A percentile compares a stretch with the other conserved stretches of the same genome.
phyloP scores from a whole-genome alignment of 331 rosid genomes.

The Quercus phellos region DNA sequence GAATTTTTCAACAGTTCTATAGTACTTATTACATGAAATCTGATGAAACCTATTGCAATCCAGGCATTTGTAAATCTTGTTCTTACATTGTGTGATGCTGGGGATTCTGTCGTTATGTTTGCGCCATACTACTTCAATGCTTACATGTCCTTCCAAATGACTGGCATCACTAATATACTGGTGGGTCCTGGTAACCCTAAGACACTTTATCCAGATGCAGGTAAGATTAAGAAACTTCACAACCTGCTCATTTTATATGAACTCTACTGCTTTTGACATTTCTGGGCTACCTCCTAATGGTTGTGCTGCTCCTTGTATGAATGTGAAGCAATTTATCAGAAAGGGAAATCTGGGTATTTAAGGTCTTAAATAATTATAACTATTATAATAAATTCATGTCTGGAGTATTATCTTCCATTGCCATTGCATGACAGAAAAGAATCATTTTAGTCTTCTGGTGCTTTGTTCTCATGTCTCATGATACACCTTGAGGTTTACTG shows the following conservation, averaged over 20 bases:
- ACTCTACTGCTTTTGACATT: neutral
- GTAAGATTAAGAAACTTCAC: slow-evolving; percentile 31
- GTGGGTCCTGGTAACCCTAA: slow-evolving; percentile 76
- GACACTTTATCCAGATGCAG: slow-evolving; percentile 89
- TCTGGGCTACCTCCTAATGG: neutral
- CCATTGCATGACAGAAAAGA: neutral
- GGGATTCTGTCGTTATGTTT: slow-evolving; percentile 93
- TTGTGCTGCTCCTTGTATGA: neutral
- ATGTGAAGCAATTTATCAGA: slow-evolving; percentile 5
- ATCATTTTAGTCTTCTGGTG: neutral
- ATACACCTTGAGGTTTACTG: neutral
- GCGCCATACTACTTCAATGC: slow-evolving; percentile 98
- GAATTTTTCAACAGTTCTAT: neutral
- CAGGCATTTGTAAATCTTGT: slow-evolving; percentile 98
- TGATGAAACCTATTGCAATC: slow-evolving; percentile 29
- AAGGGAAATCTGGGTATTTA: neutral
- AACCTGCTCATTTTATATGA: neutral
- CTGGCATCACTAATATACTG: slow-evolving; percentile 79
- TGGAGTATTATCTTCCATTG: neutral
- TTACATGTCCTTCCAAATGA: slow-evolving; percentile 98
- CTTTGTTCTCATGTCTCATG: neutral
- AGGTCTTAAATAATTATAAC: neutral
- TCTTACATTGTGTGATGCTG: slow-evolving; percentile 89
- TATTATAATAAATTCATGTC: neutral
- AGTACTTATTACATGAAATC: slow-evolving; percentile 18